Conservation (phyloP, 176 grass and related monocot genomes). For the Tuctoria greenei region DNA sequence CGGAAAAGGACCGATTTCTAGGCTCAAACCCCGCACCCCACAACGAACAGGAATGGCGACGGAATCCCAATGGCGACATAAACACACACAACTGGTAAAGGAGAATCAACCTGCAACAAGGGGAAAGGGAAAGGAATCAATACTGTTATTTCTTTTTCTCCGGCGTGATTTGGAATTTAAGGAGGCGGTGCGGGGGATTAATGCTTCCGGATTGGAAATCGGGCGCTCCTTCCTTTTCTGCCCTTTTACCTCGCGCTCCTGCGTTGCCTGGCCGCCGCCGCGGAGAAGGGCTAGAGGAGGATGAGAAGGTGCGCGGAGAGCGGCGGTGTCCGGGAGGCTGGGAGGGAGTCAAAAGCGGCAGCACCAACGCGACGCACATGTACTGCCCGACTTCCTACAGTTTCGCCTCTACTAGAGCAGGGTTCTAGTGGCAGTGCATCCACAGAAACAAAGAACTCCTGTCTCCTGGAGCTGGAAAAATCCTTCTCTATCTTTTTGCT, state of each 20-base stretch:
- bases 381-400: neutral
- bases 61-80: no score
- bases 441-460: neutral
- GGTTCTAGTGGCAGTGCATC: neutral
- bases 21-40: neutral
- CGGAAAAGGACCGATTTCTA: constrained; percentile 19
- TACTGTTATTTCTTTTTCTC: constrained; percentile 5
- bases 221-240: neutral
- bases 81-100: neutral
- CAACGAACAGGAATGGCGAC: constrained; percentile 9
- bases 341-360: neutral
- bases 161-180: constrained; percentile 24
- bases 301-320: neutral
- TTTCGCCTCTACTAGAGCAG: neutral
- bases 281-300: neutral
- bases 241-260: neutral
- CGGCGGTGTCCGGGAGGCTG: neutral
- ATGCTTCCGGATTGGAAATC: neutral
- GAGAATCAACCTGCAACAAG: constrained; percentile 37
- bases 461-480: neutral
- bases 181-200: neutral
- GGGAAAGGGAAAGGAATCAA: neutral
- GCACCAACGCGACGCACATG: neutral
- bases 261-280: constrained; percentile 17
- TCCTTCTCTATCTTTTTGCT: no score